These are phyloP conservation scores for Tetracentron sinense DNA, from an alignment of 164 flowering plant species.

Conservation along the genomic window DNA sequence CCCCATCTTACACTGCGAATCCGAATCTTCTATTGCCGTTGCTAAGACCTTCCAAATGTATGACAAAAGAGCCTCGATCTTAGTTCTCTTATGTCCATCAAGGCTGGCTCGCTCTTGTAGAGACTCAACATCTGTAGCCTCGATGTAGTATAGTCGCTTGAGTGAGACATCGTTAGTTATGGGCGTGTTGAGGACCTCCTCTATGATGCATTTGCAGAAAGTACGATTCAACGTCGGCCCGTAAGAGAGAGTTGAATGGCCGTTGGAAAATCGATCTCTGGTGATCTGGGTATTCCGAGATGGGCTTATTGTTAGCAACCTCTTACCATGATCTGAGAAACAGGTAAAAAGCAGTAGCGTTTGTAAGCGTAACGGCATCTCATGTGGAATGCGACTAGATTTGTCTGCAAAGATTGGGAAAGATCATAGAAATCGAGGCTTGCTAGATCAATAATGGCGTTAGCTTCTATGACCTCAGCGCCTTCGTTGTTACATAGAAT, in stretches of 20 bases:
- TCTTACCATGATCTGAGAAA: not conserved
- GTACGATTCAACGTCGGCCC: not conserved
- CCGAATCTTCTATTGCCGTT: not conserved
- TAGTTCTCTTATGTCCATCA: not conserved
- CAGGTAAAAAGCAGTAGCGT: not conserved
- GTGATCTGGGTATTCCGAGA: not conserved
- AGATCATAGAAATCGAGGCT: not conserved
- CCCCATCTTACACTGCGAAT: conserved; percentile 6
- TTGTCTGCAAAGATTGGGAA: not conserved
- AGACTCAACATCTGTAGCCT: conserved; percentile 1
- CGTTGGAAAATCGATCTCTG: not conserved
- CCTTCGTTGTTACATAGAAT: not conserved
- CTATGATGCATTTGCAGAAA: not conserved
- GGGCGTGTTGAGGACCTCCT: conserved; percentile 1
- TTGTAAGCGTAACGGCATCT: not conserved
- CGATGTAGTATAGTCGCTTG: conserved; percentile 9
- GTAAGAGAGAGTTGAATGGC: not conserved
- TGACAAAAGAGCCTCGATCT: conserved; percentile 9
- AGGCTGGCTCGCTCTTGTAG: conserved; percentile 6
- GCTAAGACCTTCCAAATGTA: conserved; percentile 10
- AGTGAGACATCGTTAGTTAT: conserved; percentile 1
- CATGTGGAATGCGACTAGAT: not conserved
- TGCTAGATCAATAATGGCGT: not conserved
- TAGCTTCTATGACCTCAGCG: not conserved
- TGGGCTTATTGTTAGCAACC: not conserved